These are phyloP conservation scores for Ceratocystiopsis minuta DNA, from an alignment of 2,329 filamentous ascomycete species.

Conservation along the genomic window DNA sequence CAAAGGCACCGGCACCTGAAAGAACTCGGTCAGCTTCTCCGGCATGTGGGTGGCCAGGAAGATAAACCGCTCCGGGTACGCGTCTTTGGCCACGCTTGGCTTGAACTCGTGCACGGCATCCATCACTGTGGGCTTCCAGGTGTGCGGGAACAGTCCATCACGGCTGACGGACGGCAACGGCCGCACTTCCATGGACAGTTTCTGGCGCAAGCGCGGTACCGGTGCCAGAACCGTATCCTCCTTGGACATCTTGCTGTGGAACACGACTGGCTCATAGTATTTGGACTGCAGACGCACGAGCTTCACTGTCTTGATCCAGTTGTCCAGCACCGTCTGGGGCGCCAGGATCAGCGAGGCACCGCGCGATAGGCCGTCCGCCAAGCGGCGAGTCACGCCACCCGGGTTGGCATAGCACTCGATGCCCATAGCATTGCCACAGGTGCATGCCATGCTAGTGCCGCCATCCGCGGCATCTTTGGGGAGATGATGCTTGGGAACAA, in stretches of 20 bases:
- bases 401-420: constrained; percentile 12
- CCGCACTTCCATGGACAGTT: constrained; percentile 7
- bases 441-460: constrained; percentile 3
- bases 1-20: constrained; percentile 8
- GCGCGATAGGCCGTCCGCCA: constrained; percentile 9
- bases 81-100: constrained; percentile 7
- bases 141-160: constrained; percentile 6
- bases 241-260: constrained; percentile 6
- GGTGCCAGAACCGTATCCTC: constrained; percentile 8
- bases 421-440: constrained; percentile 9
- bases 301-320: constrained; percentile 10
- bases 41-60: constrained; percentile 9
- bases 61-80: constrained; percentile 11
- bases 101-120: constrained; percentile 5
- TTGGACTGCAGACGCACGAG: constrained; percentile 4
- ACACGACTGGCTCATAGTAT: constrained; percentile 10
- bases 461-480: neutral
- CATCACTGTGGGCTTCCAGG: constrained; percentile 3
- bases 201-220: constrained; percentile 9
- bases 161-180: neutral
- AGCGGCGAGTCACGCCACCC: constrained; percentile 7
- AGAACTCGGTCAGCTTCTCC: constrained; percentile 7
- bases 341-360: constrained; percentile 10
- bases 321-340: constrained; percentile 9
- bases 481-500: constrained; percentile 7